Evolutionary conservation across 257 asterid genomes (phyloP).

Genomic region (Salvia hispanica): DNA sequence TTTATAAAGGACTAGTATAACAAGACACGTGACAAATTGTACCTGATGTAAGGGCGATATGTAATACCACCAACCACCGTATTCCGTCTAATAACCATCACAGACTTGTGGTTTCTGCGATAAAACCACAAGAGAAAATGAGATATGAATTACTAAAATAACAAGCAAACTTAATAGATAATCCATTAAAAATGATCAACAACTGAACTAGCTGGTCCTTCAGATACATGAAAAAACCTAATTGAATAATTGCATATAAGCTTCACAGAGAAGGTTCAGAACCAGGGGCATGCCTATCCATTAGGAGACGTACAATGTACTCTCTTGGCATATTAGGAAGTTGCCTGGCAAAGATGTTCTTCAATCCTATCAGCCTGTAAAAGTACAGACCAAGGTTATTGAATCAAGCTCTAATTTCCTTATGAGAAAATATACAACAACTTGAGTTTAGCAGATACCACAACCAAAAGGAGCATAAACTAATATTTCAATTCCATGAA

Average conservation of each 20-base stretch:
- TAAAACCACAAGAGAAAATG: constrained; percentile 30
- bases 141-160: constrained; percentile 8
- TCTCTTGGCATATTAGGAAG: constrained; percentile 99
- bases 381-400: constrained; percentile 18
- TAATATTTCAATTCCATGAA: neutral
- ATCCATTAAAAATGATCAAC: constrained; percentile 21
- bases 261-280: constrained; percentile 9
- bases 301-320: constrained; percentile 95
- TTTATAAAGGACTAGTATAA: constrained; percentile 27
- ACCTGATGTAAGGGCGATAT: constrained; percentile 91
- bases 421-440: neutral
- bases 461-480: constrained; percentile 11
- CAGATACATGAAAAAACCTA: constrained; percentile 21
- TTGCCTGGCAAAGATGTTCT: constrained; percentile 92
- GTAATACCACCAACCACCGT: constrained; percentile 98
- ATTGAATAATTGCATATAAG: neutral
- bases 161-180: constrained; percentile 4
- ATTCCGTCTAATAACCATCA: constrained; percentile 82
- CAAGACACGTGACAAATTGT: constrained; percentile 21
- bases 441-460: constrained; percentile 19
- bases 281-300: constrained; percentile 77
- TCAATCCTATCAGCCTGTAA: constrained; percentile 93
- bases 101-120: constrained; percentile 91
- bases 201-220: constrained; percentile 9
- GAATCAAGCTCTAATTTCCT: constrained; percentile 1